Percentiles rank a stretch among this genome's conserved stretches.
These are phyloP conservation scores for Neofusicoccum umdonicola DNA, from an alignment of 2,329 filamentous ascomycete species.

Conservation along the genomic window DNA sequence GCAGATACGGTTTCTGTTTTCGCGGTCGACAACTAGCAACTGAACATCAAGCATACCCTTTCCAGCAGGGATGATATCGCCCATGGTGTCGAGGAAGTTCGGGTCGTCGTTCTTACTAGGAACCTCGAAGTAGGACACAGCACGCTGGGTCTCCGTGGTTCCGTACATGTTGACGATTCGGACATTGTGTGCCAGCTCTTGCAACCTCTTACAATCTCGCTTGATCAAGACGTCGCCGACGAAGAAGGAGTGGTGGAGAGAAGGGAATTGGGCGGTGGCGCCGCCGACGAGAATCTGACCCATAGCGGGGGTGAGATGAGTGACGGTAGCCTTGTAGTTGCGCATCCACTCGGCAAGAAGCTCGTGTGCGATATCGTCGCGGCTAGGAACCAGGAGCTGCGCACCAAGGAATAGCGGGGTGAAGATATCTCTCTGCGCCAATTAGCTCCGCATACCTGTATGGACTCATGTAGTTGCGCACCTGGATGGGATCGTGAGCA, in stretches of 20 bases:
- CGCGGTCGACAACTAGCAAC: constrained; percentile 75
- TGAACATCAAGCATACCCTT: constrained; percentile 88
- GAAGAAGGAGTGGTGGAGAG: constrained; percentile 78
- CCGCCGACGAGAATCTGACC: constrained; percentile 90
- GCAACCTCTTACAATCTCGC: constrained; percentile 74
- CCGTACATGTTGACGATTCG: constrained; percentile 85
- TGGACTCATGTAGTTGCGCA: not conserved
- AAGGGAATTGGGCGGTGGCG: constrained; percentile 72
- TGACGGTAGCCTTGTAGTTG: constrained; percentile 70
- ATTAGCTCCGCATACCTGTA: not conserved
- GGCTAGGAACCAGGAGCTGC: constrained; percentile 72
- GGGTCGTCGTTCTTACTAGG: constrained; percentile 64
- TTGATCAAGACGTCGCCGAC: constrained; percentile 89
- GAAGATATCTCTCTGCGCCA: constrained; percentile 66
- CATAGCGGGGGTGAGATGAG: constrained; percentile 94
- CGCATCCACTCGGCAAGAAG: constrained; percentile 85
- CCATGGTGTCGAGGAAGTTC: constrained; percentile 60
- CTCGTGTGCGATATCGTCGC: constrained; percentile 84
- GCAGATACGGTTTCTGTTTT: constrained; percentile 67
- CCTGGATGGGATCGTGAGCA: constrained; percentile 63
- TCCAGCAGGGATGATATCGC: constrained; percentile 78
- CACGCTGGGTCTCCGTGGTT: constrained; percentile 78
- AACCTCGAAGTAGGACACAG: constrained; percentile 80
- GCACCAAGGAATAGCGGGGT: constrained; percentile 86
- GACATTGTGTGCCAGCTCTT: constrained; percentile 70